Base-by-base conservation (phyloP, 768 basidiomycete species). In the Trametes cubensis region DNA sequence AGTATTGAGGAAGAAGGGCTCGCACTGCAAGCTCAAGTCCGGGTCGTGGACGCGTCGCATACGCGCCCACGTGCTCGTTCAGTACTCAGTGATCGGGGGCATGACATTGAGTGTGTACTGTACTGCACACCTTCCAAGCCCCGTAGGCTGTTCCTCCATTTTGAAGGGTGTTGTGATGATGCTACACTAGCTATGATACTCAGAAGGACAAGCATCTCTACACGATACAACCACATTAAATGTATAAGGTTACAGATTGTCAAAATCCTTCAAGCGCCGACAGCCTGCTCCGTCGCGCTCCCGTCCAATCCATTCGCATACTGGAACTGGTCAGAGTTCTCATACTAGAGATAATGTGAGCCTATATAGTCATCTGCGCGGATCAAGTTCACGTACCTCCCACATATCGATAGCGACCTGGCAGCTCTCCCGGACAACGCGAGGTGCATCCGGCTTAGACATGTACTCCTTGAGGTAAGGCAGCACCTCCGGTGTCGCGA, bases 321-420 rank as follows among this genome's bases (percentile, higher is more conserved):
- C 69, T 92, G 90, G 74, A 92, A 92, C 66, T 91, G 84, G 56
- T 79, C 80, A 8, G 91, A 92, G 67, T 90, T 91, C 74, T 92
- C 91, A 66, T 91, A 85, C 91, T 92, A 64, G 41, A 45, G 15
- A 7, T 0, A 30, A 26, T 8, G 25, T 51, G 44, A 25, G 25
- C 1, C 55, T 34, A 20, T 4, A 20, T 3, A 30, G 7, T 4
- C 10, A 39, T 18, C 4, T 50, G 4, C 45, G 20, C 17, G 10
- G 3, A 10, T n/a, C 7, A 11, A 6, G 25, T 38, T 21, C 6
- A 30, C 21, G 13, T 57, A 90, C 92, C 87, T 94, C 92, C 87
- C 92, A 97, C 93, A 98, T 94, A 74, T 97, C 97, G 56, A 99
- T 83, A 2, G 97, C 97, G 52, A 99, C 88, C 70, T 94, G 87